A percentile compares a stretch with the other conserved stretches of the same genome.
Conservation (phyloP, 352 stramenopile genomes). For the Pythium folliculosum region DNA sequence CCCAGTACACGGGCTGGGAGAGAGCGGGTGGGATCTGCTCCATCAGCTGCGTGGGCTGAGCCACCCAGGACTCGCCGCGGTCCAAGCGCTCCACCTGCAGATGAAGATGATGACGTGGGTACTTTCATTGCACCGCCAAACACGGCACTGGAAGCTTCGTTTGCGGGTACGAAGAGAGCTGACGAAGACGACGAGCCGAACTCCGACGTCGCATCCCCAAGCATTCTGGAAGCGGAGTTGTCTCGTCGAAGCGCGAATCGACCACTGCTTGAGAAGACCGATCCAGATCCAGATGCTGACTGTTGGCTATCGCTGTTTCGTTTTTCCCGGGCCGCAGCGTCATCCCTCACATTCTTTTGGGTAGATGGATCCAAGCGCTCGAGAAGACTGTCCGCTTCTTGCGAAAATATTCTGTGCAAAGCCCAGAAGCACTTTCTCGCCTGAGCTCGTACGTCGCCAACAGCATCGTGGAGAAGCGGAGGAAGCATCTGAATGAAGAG, state of each 20-base stretch:
- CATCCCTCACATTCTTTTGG: conserved; percentile 39
- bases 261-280: conserved; percentile 16
- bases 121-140: conserved; percentile 14
- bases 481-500: conserved; percentile 64
- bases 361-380: conserved; percentile 67
- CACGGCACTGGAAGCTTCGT: background rate
- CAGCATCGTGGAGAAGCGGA: conserved; percentile 59
- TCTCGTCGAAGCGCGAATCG: conserved; percentile 19
- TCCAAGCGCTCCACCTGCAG: conserved; percentile 1
- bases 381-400: conserved; percentile 57
- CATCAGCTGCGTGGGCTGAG: background rate
- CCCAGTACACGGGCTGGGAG: conserved; percentile 17
- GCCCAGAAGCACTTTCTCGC: conserved; percentile 83
- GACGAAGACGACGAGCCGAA: background rate
- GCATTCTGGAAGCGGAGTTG: conserved; percentile 7
- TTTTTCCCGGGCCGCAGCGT: conserved; percentile 19
- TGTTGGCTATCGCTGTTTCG: conserved; percentile 9
- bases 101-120: background rate
- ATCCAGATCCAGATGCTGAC: background rate
- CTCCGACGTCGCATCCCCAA: background rate
- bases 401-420: conserved; percentile 64
- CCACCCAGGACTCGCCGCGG: conserved; percentile 26
- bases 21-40: conserved; percentile 4
- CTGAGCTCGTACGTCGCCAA: conserved; percentile 73
- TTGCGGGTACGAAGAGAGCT: background rate